A percentile compares a stretch with the other conserved stretches of the same genome.
Conservation (phyloP, 2,329 filamentous ascomycete genomes). For the Fusarium sp. region DNA sequence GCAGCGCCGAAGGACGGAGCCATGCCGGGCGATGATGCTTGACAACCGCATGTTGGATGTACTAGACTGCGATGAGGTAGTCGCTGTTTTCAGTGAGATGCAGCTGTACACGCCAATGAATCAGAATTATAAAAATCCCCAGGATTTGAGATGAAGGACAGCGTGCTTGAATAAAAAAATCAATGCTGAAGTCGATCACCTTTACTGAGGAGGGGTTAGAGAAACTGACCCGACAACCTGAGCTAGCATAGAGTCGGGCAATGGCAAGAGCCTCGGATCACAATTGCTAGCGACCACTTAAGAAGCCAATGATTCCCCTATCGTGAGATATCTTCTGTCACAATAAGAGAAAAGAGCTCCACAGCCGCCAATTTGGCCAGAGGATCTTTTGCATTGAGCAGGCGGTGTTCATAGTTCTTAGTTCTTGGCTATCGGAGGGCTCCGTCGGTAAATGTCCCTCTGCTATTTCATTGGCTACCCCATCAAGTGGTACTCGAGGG, state of each 20-base stretch:
- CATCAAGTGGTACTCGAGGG: background rate
- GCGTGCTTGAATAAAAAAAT: constrained; percentile 7
- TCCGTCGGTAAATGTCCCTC: constrained; percentile 33
- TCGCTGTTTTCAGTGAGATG: background rate
- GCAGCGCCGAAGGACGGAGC: constrained; percentile 35
- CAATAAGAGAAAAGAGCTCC: constrained; percentile 17
- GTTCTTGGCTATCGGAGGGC: constrained; percentile 39
- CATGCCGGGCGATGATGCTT: constrained; percentile 36
- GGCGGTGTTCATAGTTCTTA: constrained; percentile 15
- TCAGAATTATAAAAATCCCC: background rate
- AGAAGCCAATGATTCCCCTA: constrained; percentile 1
- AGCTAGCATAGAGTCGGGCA: constrained; percentile 10
- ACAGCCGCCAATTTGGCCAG: constrained; percentile 14
- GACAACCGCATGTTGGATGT: constrained; percentile 35
- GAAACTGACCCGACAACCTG: constrained; percentile 11
- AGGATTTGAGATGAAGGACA: background rate
- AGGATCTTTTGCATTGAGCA: constrained; percentile 19
- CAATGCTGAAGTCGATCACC: constrained; percentile 16
- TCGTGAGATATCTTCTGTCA: constrained; percentile 22
- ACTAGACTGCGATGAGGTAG: background rate
- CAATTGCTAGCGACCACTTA: background rate
- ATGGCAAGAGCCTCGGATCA: constrained; percentile 24
- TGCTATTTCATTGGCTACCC: constrained; percentile 13
- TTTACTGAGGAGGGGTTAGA: constrained; percentile 20
- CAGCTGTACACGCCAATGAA: background rate